These are phyloP conservation scores for Dittrichia graveolens DNA, from an alignment of 129 eudicot species.

Conservation along the genomic window DNA sequence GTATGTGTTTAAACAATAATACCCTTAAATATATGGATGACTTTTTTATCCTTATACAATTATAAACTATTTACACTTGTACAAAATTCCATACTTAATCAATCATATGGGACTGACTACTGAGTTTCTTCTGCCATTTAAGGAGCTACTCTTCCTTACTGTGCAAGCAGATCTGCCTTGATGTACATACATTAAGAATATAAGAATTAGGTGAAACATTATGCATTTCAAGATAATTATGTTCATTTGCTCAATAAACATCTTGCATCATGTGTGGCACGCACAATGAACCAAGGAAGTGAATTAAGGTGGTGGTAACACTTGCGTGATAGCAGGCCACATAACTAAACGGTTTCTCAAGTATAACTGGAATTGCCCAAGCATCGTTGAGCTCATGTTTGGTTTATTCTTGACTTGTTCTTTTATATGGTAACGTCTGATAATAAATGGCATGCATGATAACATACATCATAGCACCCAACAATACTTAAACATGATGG, in stretches of 20 bases:
- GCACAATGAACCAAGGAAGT: slow-evolving; percentile 20
- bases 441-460: slow-evolving; percentile 15
- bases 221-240: slow-evolving; percentile 7
- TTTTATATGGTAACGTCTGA: slow-evolving; percentile 4
- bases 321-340: neutral
- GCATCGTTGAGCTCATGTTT: neutral
- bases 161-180: slow-evolving; percentile 92
- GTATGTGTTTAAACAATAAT: too few species aligned
- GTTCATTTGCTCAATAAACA: slow-evolving; percentile 14
- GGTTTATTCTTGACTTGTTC: slow-evolving; percentile 8
- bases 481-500: neutral
- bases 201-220: slow-evolving; percentile 22
- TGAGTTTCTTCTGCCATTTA: slow-evolving; percentile 99
- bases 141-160: slow-evolving; percentile 97
- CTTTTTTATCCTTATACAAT: too few species aligned
- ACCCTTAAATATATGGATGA: too few species aligned
- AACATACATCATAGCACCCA: slow-evolving; percentile 21
- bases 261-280: slow-evolving; percentile 17
- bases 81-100: slow-evolving; percentile 71
- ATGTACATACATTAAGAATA: slow-evolving; percentile 35
- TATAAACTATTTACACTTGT: too few species aligned
- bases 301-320: slow-evolving; percentile 10
- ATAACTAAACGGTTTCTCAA: slow-evolving; percentile 13
- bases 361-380: too few species aligned
- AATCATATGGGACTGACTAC: slow-evolving; percentile 67